Percentiles rank a stretch among this genome's conserved stretches.
Conservation (phyloP, 139 green algal species). For the Chlorella sp. region DNA sequence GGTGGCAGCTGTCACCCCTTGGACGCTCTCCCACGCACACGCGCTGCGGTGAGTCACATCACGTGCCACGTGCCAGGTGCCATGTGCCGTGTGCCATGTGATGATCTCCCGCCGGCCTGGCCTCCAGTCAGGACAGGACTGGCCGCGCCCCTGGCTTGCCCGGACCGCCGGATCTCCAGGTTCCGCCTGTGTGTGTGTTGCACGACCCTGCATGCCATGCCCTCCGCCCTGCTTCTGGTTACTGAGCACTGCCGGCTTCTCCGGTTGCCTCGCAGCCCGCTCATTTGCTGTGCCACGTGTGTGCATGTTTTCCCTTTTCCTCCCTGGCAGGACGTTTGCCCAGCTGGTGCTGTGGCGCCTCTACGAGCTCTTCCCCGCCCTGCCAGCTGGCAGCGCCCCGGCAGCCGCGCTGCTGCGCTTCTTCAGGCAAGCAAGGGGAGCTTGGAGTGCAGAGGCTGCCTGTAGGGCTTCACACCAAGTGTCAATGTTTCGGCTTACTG, state of each 20-base stretch:
- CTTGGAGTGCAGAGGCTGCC: neutral
- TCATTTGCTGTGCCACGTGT: neutral
- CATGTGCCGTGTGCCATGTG: too few relatives aligned
- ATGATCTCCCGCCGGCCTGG: too few relatives aligned
- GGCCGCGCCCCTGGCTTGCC: too few relatives aligned
- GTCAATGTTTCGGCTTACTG: too few relatives aligned
- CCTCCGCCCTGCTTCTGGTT: too few relatives aligned
- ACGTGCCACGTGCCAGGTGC: too few relatives aligned
- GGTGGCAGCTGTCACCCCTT: constrained; percentile 61
- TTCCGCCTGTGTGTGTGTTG: too few relatives aligned
- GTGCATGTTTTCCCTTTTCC: constrained; percentile 24
- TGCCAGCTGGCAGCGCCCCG: constrained; percentile 1
- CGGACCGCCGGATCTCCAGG: too few relatives aligned
- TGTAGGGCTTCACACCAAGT: neutral
- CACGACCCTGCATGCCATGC: too few relatives aligned
- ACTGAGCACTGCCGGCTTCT: too few relatives aligned
- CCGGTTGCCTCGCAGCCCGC: too few relatives aligned
- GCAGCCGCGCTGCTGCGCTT: constrained; percentile 41
- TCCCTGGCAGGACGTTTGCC: constrained; percentile 47
- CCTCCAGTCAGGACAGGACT: too few relatives aligned
- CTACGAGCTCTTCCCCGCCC: constrained; percentile 50
- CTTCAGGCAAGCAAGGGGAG: constrained; percentile 17
- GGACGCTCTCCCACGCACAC: constrained; percentile 77
- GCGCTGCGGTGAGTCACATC: constrained; percentile 51
- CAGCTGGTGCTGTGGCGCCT: constrained; percentile 50